Evolutionary conservation across 257 asterid species (phyloP).

Genomic region (Rauvolfia tetraphylla): DNA sequence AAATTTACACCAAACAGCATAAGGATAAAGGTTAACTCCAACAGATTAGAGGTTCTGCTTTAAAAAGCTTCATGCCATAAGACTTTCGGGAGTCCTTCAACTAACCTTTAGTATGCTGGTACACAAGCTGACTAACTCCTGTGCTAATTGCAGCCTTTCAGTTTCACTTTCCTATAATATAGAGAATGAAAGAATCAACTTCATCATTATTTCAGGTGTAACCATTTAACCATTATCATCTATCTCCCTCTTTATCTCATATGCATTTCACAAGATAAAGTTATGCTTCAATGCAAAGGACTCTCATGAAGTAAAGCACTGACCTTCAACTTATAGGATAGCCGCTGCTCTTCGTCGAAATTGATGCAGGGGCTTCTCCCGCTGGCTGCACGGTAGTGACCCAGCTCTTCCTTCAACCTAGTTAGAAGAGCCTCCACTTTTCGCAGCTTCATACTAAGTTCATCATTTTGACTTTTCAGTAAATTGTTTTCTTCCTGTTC

Average conservation of each 20-base stretch:
- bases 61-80: not conserved
- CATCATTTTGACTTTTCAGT: slow-evolving; percentile 72
- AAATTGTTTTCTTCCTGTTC: slow-evolving; percentile 85
- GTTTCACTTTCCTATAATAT: slow-evolving; percentile 76
- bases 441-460: slow-evolving; percentile 61
- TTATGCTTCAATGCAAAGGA: not conserved
- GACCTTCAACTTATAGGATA: slow-evolving; percentile 72
- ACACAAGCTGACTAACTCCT: slow-evolving; percentile 73
- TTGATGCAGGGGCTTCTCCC: slow-evolving; percentile 62
- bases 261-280: not conserved
- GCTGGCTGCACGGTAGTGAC: slow-evolving; percentile 69
- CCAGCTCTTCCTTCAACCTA: slow-evolving; percentile 79
- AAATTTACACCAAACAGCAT: slow-evolving; percentile 14
- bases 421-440: slow-evolving; percentile 63
- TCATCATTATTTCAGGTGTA: not conserved
- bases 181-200: slow-evolving; percentile 8
- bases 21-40: not conserved
- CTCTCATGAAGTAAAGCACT: slow-evolving; percentile 11
- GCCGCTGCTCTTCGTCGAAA: slow-evolving; percentile 69
- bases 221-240: not conserved
- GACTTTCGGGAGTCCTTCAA: not conserved
- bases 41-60: not conserved
- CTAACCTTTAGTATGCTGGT: slow-evolving; percentile 74
- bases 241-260: not conserved
- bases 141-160: slow-evolving; percentile 84